phyloP scores from a whole-genome alignment of 2,329 filamentous ascomycete genomes.

The Teratosphaeria zuluensis region DNA sequence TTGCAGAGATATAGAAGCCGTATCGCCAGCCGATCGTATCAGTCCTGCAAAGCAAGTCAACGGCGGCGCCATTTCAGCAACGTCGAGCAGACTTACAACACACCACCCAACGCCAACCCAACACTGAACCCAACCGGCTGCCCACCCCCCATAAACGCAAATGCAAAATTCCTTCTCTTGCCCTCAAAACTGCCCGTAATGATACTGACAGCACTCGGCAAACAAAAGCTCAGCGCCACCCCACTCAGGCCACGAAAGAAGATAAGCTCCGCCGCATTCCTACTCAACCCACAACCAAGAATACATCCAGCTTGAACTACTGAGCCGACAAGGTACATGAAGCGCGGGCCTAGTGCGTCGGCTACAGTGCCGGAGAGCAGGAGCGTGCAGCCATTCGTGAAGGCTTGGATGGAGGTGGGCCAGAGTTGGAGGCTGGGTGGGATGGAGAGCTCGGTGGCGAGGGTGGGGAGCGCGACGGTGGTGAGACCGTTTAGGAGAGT shows the following conservation, averaged over 20 bases:
- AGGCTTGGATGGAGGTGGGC: constrained; percentile 22
- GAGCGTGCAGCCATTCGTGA: constrained; percentile 42
- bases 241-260: constrained; percentile 15
- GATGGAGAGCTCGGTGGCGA: constrained; percentile 21
- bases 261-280: constrained; percentile 23
- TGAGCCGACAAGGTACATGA: constrained; percentile 39
- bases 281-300: constrained; percentile 34
- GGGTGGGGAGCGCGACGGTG: constrained; percentile 10
- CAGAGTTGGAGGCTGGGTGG: constrained; percentile 17
- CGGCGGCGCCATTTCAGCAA: too few relatives aligned
- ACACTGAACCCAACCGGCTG: constrained; percentile 44
- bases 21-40: constrained; percentile 43
- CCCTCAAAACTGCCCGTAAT: constrained; percentile 39
- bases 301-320: constrained; percentile 36
- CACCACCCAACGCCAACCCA: constrained; percentile 42
- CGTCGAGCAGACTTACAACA: constrained; percentile 27
- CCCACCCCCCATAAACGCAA: constrained; percentile 41
- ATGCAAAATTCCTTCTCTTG: constrained; percentile 41
- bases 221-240: constrained; percentile 6
- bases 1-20: constrained; percentile 42
- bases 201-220: constrained; percentile 42
- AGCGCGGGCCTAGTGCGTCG: constrained; percentile 40
- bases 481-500: constrained; percentile 12
- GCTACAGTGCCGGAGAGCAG: constrained; percentile 42
- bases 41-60: constrained; percentile 8